Base-by-base conservation (phyloP, 2,329 filamentous ascomycete genomes). In the Trichoderma arundinaceum region DNA sequence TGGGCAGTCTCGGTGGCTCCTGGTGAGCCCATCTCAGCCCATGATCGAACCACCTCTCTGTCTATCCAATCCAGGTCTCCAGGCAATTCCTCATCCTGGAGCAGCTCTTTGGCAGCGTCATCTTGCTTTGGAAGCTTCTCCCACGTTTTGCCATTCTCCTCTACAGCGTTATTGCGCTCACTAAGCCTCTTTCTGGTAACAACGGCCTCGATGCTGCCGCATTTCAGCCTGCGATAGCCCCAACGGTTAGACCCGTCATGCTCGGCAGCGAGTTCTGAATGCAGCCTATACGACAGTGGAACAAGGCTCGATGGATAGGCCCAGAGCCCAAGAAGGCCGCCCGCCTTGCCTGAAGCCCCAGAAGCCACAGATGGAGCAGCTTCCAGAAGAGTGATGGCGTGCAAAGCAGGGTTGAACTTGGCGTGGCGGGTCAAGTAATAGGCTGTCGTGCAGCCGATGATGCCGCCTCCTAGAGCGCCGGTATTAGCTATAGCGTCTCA, bases 341-440 rank as follows among this genome's bases (percentile, higher is more conserved):
- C 95, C 0, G 95, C 94, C 79, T 97, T 98, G 46, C 95, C 95
- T 8, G 93, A 97, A 43, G 95, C 94, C 28, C 92, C 94, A n/a
- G 92, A 88, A 7, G 95, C 95, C 69, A 98, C 89, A 51, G 88
- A 84, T 19, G 89, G 85, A 3, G 88, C 88, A 0, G 95, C 93
- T 81, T 99, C 95, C 63, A 98, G 84, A 35, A 99, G 83, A 1
- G 91, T 96, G 72, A 98, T 90, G 61, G 83, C 89, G 76, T 97
- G 92, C 61, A 86, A 85, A 22, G 85, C 78, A 48, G 89, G 88
- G 75, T 95, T 85, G 80, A 91, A 98, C 35, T 86, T 88, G 33
- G 92, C 88, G 76, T 98, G 94, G 69, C 92, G 89, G 2, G 93
- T 95, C 49, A 98, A 83, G 74, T 89, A 98, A 78, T 98, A 98